These are phyloP conservation scores for Chaetomium sp. DNA, from an alignment of 2,329 filamentous ascomycete genomes.

Conservation along the genomic window DNA sequence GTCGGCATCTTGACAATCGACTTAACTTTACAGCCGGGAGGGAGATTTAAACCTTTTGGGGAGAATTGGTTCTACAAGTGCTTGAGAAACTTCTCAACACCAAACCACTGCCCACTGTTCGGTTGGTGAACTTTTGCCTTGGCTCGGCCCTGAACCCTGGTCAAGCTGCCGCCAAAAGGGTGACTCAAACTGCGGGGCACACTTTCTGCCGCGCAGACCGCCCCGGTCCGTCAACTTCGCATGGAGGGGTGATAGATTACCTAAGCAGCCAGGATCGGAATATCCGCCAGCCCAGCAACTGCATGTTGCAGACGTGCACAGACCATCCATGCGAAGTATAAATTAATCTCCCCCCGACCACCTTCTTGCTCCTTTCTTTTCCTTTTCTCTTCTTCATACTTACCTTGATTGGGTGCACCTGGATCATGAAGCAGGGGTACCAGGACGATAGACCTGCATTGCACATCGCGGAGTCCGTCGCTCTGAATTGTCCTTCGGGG, in stretches of 20 bases:
- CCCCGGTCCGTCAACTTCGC: background rate
- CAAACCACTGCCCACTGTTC: constrained; percentile 5
- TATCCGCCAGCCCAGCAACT: background rate
- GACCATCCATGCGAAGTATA: constrained; percentile 11
- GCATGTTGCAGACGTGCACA: constrained; percentile 14
- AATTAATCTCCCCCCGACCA: constrained; percentile 1
- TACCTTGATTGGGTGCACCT: constrained; percentile 22
- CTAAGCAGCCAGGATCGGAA: background rate
- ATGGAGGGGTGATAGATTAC: background rate
- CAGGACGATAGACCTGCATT: constrained; percentile 23
- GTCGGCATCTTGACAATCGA: constrained; percentile 56
- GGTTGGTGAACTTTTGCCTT: constrained; percentile 16
- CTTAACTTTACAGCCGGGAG: background rate
- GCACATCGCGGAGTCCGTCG: constrained; percentile 23
- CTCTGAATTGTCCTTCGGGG: constrained; percentile 25
- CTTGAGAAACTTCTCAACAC: constrained; percentile 8
- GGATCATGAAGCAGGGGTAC: constrained; percentile 20
- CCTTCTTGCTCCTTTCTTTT: constrained; percentile 11
- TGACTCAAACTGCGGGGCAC: constrained; percentile 25
- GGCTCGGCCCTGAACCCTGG: constrained; percentile 7
- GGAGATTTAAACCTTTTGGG: background rate
- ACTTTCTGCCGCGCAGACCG: constrained; percentile 19
- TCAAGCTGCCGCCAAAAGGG: constrained; percentile 9
- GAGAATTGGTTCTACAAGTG: constrained; percentile 14
- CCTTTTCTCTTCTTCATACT: constrained; percentile 23